Base-by-base conservation (phyloP, 768 basidiomycete species). In the Podaxis carcinomalis region DNA sequence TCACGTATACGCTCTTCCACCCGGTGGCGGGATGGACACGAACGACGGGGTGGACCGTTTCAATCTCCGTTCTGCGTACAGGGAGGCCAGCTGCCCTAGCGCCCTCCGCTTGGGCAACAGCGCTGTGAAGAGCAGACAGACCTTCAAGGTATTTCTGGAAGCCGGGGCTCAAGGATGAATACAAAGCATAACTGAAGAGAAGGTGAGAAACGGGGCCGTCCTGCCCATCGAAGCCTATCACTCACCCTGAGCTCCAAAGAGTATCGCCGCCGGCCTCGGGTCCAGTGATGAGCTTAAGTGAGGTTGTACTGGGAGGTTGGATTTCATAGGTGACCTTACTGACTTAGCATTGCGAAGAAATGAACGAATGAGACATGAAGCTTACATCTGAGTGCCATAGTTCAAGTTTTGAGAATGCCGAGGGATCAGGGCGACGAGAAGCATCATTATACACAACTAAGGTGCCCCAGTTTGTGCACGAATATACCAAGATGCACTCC, bases 21-120 rank as follows among this genome's bases (percentile, higher is more conserved):
- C 92, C 90, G 0, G 92, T 95, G 1, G 80, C 86, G 19, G 93
- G 92, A 70, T 93, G 88, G 10, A 93, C 90, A 51, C 92, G 86
- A 57, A 94, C 89, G 51, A 94, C 77, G 16, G 92, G 92, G 70
- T 93, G 92, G 35, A 89, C 67, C 3, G 83, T 82, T 73, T 91
- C 89, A 61, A 91, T 73, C 55, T 82, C 79, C 59, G 88, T 76
- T 42, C 92, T 80, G 28, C 90, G 85, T 25, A 92, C 88, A 56
- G 83, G 83, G 50, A 85, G 78, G 4, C 87, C 88, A 0, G 86
- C 87, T 4, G 83, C 86, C 14, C 85, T 80, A 37, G 89, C 78
- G 47, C 90, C 90, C 9, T 91, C 85, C 0, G 90, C 90, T 68
- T 93, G 91, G 9, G 85, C 86, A 42, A 86, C 86, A 2, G 83